phyloP scores from a whole-genome alignment of 208 protist genomes.

The Naegleria lovaniensis region DNA sequence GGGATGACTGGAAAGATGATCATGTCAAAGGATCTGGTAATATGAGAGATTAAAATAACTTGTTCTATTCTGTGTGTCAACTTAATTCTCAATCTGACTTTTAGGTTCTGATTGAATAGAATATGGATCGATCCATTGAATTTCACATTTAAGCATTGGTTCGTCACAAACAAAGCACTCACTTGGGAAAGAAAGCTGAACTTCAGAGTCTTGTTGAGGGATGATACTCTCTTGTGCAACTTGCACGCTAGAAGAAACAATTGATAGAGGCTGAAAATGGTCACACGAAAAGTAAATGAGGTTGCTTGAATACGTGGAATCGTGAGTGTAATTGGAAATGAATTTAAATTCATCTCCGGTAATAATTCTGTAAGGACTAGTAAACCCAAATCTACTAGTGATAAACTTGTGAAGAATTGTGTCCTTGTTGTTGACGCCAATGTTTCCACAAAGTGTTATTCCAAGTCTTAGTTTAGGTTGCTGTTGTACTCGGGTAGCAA shows the following conservation, averaged over 20 bases:
- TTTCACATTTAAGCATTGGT: background rate
- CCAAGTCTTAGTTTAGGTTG: background rate
- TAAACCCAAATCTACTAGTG: background rate
- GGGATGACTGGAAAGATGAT: constrained; percentile 24
- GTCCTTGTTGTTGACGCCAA: background rate
- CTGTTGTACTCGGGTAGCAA: background rate
- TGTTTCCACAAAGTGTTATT: background rate
- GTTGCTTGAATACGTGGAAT: background rate
- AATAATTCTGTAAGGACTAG: background rate
- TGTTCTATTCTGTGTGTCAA: background rate
- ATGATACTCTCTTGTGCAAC: background rate
- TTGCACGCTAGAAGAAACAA: background rate
- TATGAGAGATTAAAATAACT: background rate
- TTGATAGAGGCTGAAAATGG: background rate
- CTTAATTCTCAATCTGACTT: too few relatives aligned
- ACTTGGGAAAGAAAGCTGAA: background rate
- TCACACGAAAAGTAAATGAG: background rate
- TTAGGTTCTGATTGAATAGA: background rate
- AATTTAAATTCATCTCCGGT: background rate
- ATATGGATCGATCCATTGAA: background rate
- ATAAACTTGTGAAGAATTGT: background rate
- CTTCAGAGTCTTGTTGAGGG: background rate
- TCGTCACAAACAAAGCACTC: background rate
- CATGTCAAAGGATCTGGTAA: background rate
- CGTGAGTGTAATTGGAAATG: background rate